phyloP scores from a whole-genome alignment of 805 yeast genomes.

The Saccharomycopsis sp. region DNA sequence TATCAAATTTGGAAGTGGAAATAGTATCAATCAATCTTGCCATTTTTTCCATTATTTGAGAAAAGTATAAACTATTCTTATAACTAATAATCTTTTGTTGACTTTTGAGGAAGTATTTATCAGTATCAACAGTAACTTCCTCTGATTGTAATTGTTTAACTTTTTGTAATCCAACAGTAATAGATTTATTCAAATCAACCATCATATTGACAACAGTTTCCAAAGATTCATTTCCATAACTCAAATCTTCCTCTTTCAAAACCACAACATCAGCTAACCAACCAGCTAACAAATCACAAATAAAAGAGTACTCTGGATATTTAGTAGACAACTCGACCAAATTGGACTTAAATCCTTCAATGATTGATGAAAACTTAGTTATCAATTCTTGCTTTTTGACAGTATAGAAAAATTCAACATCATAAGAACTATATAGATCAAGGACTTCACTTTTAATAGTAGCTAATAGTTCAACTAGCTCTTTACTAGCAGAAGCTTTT shows the following conservation, averaged over 20 bases:
- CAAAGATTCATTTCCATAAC: constrained; percentile 30
- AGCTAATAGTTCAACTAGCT: neutral
- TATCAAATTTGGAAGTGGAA: neutral
- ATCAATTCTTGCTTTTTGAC: constrained; percentile 9
- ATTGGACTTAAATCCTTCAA: constrained; percentile 21
- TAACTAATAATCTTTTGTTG: constrained; percentile 35
- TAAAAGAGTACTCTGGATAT: constrained; percentile 30
- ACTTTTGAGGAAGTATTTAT: constrained; percentile 53
- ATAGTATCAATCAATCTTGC: constrained; percentile 18
- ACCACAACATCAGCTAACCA: constrained; percentile 32
- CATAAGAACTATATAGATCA: neutral
- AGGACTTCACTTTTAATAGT: neutral
- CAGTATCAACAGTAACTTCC: constrained; percentile 38
- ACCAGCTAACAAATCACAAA: constrained; percentile 35
- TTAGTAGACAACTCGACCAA: constrained; percentile 28
- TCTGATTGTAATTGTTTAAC: constrained; percentile 29
- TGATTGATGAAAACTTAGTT: constrained; percentile 22
- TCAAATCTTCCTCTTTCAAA: too few relatives aligned
- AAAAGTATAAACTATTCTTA: constrained; percentile 33
- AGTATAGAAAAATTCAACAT: neutral
- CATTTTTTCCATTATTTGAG: constrained; percentile 28
- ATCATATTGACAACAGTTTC: constrained; percentile 1
- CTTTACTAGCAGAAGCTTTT: neutral
- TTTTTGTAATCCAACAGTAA: constrained; percentile 62
- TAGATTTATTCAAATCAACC: constrained; percentile 38